A percentile compares a stretch with the other conserved stretches of the same genome.
These are phyloP conservation scores for Pseudofabraea citricarpa DNA, from an alignment of 2,329 filamentous ascomycete genomes.

Conservation along the genomic window DNA sequence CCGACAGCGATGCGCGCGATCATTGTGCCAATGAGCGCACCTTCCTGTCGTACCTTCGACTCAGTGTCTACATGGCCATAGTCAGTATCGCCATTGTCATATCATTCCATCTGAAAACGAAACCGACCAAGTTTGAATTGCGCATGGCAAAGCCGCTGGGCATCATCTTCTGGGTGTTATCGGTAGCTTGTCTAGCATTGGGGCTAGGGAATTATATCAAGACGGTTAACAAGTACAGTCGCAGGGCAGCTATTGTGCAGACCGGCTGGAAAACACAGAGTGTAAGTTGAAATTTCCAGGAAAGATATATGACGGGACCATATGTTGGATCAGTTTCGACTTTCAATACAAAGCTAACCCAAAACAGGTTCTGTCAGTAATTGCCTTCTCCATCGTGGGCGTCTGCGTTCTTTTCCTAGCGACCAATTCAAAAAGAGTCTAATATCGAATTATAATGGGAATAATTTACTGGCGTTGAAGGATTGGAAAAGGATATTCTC, in stretches of 20 bases:
- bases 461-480: too few species aligned
- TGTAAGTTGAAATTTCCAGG: conserved; percentile 36
- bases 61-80: conserved; percentile 86
- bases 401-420: conserved; percentile 59
- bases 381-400: conserved; percentile 59
- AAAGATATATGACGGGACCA: neutral
- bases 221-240: conserved; percentile 75
- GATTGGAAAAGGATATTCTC: too few species aligned
- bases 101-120: conserved; percentile 81
- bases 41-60: conserved; percentile 86
- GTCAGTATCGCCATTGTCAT: conserved; percentile 87
- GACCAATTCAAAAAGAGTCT: conserved; percentile 29
- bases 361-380: conserved; percentile 52
- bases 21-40: conserved; percentile 49
- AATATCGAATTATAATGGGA: neutral
- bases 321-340: neutral
- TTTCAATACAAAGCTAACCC: conserved; percentile 5
- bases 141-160: conserved; percentile 80
- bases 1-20: conserved; percentile 57
- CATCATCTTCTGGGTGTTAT: conserved; percentile 80
- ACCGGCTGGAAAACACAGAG: conserved; percentile 88
- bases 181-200: conserved; percentile 68
- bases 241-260: conserved; percentile 78
- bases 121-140: conserved; percentile 66
- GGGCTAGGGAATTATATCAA: conserved; percentile 86